Percentiles rank a stretch among this genome's conserved stretches.
These are phyloP conservation scores for Pouteria glomerata DNA, from an alignment of 148 eudicot genomes.

Conservation along the genomic window DNA sequence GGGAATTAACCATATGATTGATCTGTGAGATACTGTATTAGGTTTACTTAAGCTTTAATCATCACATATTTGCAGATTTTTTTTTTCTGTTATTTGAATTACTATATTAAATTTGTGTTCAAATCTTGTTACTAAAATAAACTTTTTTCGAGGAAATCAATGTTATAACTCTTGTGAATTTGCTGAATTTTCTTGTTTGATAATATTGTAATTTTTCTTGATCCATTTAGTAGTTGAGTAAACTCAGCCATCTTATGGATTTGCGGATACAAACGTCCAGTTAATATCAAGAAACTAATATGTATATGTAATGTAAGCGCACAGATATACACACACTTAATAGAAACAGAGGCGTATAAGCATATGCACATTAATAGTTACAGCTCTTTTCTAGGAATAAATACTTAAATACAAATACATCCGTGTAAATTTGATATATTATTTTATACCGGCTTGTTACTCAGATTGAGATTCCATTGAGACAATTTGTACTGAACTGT, in stretches of 20 bases:
- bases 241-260: neutral
- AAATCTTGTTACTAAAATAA: no score
- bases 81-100: no score
- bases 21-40: neutral
- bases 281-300: neutral
- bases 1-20: neutral
- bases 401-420: neutral
- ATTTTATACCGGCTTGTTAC: neutral
- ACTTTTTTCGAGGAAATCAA: no score
- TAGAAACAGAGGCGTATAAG: no score
- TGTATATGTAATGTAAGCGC: no score
- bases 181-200: neutral
- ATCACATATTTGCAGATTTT: no score
- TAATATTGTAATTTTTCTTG: neutral
- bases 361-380: neutral
- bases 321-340: no score
- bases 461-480: no score
- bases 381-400: neutral
- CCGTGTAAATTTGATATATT: neutral
- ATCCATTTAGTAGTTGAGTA: neutral
- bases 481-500: neutral
- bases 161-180: no score
- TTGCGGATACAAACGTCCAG: neutral
- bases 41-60: no score
- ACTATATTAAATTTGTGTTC: no score